Base-by-base conservation (phyloP, 129 eudicot species). In the Chrysanthemum makinoi region DNA sequence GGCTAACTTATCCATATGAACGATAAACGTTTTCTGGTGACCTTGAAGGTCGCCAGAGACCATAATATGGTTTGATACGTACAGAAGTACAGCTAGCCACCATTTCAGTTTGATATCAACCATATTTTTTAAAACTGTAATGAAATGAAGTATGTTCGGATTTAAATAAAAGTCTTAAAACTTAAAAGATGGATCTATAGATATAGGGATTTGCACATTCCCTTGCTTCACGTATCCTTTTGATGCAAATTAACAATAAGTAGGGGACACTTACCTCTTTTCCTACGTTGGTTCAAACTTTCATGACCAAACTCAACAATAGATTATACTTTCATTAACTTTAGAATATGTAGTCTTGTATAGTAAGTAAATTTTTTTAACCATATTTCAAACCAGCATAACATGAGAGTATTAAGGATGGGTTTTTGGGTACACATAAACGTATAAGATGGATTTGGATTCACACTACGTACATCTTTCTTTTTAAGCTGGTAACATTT, bases 1-100 rank as follows among this genome's bases (percentile, higher is more conserved):
- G 4, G 83, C 78, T 46, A 50, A 83, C 64, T 78, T 81, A 52
- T 88, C 83, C 78, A 88, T 80, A 22, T 88, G 84, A 55, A 88
- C 54, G 22, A 88, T 83, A 68, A 82, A 88, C 15, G 91, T 87
- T 72, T 74, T 74, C 17, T 61, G 44, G 7, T 5, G 35, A 30
- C 35, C 35, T 30, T 30, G 35, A 30, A 30, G 35, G 35, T 30
- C 6, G 35, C 26, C 77, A 65, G 30, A 72, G 64, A 61, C 15
- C 7, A 65, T 52, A 22, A 74, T 61, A 70, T 7, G 78, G 75
- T 49, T 46, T 47, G 56, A 66, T 53, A 76, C 43, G 43, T 73
- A 54, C 39, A 83, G 60, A 55, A 68, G 14, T 20, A 57, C 22
- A 43, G 58, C 44, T 20, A 57, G 33, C 7, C 12, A 19, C 75